These are phyloP conservation scores for Rhododendron mucronatum DNA, from an alignment of 148 eudicot species.

Conservation along the genomic window DNA sequence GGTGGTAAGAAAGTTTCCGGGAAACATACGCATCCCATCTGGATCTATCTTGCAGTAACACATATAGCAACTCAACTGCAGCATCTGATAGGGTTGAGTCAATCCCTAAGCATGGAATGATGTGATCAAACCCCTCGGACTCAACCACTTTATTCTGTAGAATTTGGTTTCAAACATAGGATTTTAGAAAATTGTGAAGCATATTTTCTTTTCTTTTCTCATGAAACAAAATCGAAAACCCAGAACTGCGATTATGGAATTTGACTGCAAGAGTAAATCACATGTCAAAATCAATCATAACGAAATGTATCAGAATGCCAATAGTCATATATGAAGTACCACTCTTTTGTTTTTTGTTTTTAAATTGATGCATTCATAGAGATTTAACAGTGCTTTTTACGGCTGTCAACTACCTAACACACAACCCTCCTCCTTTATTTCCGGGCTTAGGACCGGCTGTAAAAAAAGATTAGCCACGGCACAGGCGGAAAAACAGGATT, in stretches of 20 bases:
- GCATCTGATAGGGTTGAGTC: constrained; percentile 25
- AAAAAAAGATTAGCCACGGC: no score
- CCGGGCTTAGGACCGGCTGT: no score
- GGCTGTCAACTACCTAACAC: no score
- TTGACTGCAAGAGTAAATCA: not conserved
- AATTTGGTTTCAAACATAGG: not conserved
- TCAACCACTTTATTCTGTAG: constrained; percentile 27
- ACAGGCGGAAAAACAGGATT: no score
- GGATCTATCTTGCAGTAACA: constrained; percentile 14
- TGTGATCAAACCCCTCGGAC: constrained; percentile 21
- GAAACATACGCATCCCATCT: constrained; percentile 23
- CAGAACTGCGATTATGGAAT: not conserved
- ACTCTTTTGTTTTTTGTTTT: not conserved
- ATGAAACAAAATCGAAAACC: not conserved
- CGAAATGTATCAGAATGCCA: not conserved
- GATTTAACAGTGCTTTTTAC: no score
- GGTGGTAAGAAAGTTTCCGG: constrained; percentile 27
- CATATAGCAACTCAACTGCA: constrained; percentile 27
- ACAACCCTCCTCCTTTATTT: no score
- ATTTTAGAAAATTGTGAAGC: constrained; percentile 2
- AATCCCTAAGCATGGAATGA: constrained; percentile 29
- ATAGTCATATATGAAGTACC: not conserved
- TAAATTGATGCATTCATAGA: no score
- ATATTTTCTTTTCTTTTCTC: not conserved
- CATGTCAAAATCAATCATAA: not conserved